phyloP scores from a whole-genome alignment of 2,329 filamentous ascomycete genomes.

The Zasmidium citrigriseum region DNA sequence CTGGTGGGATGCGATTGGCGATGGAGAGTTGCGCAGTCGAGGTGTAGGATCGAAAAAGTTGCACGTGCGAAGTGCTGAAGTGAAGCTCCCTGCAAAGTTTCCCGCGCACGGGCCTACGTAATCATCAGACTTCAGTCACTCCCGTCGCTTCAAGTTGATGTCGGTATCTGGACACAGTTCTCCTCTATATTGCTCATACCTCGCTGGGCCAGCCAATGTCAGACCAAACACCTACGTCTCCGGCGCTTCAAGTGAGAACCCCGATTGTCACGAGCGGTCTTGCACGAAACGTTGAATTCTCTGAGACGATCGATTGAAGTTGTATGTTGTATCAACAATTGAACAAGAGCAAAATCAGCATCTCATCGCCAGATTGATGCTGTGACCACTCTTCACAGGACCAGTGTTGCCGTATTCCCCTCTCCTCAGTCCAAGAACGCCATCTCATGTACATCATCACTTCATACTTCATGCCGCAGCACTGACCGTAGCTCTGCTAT shows the following conservation, averaged over 20 bases:
- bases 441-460: neutral
- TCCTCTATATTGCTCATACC: too few species aligned
- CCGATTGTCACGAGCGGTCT: too few species aligned
- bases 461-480: constrained; percentile 9
- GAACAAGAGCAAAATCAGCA: neutral
- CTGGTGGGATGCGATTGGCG: neutral
- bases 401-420: neutral
- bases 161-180: too few species aligned
- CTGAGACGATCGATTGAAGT: too few species aligned
- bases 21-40: neutral
- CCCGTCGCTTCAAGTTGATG: too few species aligned
- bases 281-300: too few species aligned
- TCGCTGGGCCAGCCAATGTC: too few species aligned
- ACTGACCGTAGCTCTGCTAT: constrained; percentile 3
- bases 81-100: neutral
- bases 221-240: too few species aligned
- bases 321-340: neutral
- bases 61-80: neutral
- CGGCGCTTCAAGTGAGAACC: too few species aligned
- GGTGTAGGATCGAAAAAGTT: neutral
- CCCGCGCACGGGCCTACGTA: neutral
- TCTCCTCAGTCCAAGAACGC: neutral
- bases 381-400: neutral
- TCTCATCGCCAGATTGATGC: neutral
- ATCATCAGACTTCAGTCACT: neutral